phyloP scores from a whole-genome alignment of 2,329 filamentous ascomycete species.

The Akanthomyces muscarius region DNA sequence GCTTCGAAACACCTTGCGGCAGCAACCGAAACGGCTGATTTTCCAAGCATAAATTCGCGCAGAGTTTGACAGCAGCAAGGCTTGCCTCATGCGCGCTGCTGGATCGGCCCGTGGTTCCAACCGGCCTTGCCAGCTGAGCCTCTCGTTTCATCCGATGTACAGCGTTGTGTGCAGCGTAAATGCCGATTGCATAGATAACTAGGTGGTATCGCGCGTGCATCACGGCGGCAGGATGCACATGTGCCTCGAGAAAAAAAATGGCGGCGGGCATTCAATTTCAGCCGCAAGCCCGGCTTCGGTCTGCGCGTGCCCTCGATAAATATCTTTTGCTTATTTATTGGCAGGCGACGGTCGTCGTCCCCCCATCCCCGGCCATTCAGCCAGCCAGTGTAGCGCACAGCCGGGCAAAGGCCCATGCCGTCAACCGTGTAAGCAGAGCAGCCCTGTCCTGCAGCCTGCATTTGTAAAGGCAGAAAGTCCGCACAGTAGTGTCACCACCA shows the following conservation, averaged over 20 bases:
- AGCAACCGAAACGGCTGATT: neutral
- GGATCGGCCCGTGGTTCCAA: neutral
- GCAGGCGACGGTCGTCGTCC: neutral
- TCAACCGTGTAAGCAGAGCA: neutral
- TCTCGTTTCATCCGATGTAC: neutral
- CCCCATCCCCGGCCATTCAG: neutral
- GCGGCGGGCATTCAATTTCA: too few relatives aligned
- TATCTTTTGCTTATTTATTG: neutral
- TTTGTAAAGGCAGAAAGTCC: constrained; percentile 5
- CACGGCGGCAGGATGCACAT: neutral
- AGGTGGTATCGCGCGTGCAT: neutral
- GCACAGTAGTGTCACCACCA: neutral
- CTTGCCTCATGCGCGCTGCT: neutral
- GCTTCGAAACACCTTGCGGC: neutral
- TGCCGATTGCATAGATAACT: too few relatives aligned
- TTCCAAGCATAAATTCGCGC: too few relatives aligned
- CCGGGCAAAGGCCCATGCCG: neutral
- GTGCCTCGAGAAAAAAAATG: too few relatives aligned
- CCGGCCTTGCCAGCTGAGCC: neutral
- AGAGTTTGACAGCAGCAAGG: too few relatives aligned
- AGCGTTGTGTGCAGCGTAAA: too few relatives aligned
- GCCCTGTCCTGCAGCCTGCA: neutral
- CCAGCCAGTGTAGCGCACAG: neutral
- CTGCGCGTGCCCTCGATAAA: neutral
- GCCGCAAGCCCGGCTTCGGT: neutral